phyloP scores from a whole-genome alignment of 2,329 filamentous ascomycete species.

The Aspergillus sp. region DNA sequence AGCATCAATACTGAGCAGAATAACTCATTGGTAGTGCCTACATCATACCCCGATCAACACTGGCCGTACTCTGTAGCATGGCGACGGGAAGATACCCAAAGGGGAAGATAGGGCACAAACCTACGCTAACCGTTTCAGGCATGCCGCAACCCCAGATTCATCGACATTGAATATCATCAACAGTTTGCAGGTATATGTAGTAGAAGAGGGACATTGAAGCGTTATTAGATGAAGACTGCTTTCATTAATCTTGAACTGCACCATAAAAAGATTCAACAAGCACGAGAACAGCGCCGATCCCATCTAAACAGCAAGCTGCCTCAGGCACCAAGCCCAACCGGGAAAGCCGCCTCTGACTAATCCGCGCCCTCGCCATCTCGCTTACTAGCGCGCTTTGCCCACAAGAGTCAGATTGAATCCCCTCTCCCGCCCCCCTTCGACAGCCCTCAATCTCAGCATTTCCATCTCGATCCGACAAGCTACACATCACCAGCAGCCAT shows the following conservation, averaged over 20 bases:
- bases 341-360: not conserved
- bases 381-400: slow-evolving; percentile 21
- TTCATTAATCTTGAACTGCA: no score
- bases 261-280: no score
- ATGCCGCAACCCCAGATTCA: not conserved
- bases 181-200: no score
- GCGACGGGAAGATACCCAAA: not conserved
- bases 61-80: no score
- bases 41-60: no score
- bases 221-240: no score
- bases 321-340: slow-evolving; percentile 12
- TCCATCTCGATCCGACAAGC: slow-evolving; percentile 21
- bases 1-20: no score
- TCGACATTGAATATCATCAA: no score
- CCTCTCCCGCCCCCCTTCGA: slow-evolving; percentile 8
- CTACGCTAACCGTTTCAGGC: slow-evolving; percentile 15
- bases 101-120: slow-evolving; percentile 18
- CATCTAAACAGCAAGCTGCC: slow-evolving; percentile 4
- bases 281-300: not conserved
- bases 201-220: no score
- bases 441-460: slow-evolving; percentile 11
- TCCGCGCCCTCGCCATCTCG: slow-evolving; percentile 16
- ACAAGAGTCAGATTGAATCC: slow-evolving; percentile 18
- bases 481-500: slow-evolving; percentile 59
- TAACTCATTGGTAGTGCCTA: no score